Evolutionary conservation across 2,329 filamentous ascomycete species (phyloP), one percentile per base, ranked within the genome.

Genomic region (Grosmannia serpens): DNA sequence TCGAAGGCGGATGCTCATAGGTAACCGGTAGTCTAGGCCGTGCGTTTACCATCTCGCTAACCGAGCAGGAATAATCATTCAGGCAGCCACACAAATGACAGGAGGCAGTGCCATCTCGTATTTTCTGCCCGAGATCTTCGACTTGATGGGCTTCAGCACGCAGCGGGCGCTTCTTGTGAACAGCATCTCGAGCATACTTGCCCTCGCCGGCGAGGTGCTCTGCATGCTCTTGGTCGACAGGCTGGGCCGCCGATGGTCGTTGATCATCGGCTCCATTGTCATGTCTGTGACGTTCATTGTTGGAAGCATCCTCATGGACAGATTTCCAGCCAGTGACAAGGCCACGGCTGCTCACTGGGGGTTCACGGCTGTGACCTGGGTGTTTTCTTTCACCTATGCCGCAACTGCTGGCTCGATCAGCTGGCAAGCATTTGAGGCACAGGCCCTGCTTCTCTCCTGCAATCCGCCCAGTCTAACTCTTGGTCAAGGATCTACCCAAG

Each of bases 41-140:
- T 35, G 3, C 10, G 2, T 35, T 13, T 4, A 13, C 10, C 10
- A 11, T 35, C 4, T 35, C 33, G 33, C 33, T 35, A 10, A 7
- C 33, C 13, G 10, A 10, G 33, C 13, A 35, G 33, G 29, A 5
- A 83, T 83, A 20, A 82, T 85, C 22, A 74, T 52, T 35, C 33
- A 80, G 22, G 78, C 82, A 0, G 81, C 85, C 65, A 78, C 78
- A 56, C 56, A 60, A 33, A 33, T 58, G 38, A 50, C 49, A 3
- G 51, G 82, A 1, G 84, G 83, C 67, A 86, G 86, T 64, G 82
- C 82, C 4, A 80, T 83, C 67, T 85, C 84, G 70, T 85, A 85
- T 68, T 84, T 82, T 66, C 75, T 74, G 0, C 83, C 83, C 0
- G 83, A 79, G 1, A 79, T 86, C 17, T 87, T 87, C 73, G 33